Conservation (phyloP, 208 protist species). For the Endotrypanum monterogeii region DNA sequence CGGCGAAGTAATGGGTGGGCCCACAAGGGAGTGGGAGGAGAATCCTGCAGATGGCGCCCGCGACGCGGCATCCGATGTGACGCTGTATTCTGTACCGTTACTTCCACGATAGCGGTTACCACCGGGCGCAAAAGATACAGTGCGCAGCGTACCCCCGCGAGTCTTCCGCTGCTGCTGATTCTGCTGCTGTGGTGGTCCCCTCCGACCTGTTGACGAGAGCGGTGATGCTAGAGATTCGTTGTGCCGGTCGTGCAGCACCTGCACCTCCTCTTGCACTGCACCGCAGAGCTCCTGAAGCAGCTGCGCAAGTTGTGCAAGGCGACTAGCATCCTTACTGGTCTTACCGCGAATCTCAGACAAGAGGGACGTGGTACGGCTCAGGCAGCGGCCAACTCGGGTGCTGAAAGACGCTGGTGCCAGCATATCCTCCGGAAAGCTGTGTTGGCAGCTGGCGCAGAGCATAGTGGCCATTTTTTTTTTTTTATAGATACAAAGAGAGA, state of each 20-base stretch:
- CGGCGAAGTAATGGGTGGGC: not conserved
- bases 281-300: conserved; percentile 70
- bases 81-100: conserved; percentile 8
- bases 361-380: conserved; percentile 49
- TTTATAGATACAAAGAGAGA: no score
- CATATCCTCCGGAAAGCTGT: conserved; percentile 63
- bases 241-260: conserved; percentile 34
- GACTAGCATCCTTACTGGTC: conserved; percentile 51
- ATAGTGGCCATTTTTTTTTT: conserved; percentile 56
- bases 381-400: conserved; percentile 59
- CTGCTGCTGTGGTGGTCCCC: not conserved
- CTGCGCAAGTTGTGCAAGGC: conserved; percentile 38
- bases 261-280: conserved; percentile 71
- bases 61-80: conserved; percentile 3
- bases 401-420: conserved; percentile 68
- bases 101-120: not conserved
- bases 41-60: conserved; percentile 1
- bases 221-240: conserved; percentile 2
- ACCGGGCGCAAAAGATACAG: not conserved
- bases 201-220: not conserved
- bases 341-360: conserved; percentile 42
- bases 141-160: not conserved
- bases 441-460: conserved; percentile 80
- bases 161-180: not conserved
- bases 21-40: not conserved